Evolutionary conservation across 2,329 filamentous ascomycete species (phyloP).

Genomic region (Stachybotrys echinatus): DNA sequence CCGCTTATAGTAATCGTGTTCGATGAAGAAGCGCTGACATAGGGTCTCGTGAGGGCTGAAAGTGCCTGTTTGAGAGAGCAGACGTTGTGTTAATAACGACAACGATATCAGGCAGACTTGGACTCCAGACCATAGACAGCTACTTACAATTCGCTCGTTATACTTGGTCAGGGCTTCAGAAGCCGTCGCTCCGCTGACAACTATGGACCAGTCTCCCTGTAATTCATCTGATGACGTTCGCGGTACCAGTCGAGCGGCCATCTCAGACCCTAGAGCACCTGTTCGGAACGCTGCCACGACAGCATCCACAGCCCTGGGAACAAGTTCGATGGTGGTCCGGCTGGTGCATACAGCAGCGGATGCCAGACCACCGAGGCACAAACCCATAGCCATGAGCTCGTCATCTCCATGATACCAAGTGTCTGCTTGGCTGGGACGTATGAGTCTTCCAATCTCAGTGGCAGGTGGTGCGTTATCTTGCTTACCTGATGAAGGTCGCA

Average conservation of each 20-base stretch:
- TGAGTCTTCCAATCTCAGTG: too few relatives aligned
- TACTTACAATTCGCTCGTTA: conserved; percentile 1
- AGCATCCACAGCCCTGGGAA: conserved; percentile 5
- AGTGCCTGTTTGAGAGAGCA: background rate
- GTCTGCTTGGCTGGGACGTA: too few relatives aligned
- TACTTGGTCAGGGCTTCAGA: conserved; percentile 1
- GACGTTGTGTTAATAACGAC: too few relatives aligned
- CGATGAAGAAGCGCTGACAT: conserved; percentile 5
- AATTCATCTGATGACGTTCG: background rate
- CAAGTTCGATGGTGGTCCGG: conserved; percentile 3
- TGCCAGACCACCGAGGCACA: conserved; percentile 5
- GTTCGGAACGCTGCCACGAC: conserved; percentile 4
- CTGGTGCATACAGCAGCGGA: conserved; percentile 5
- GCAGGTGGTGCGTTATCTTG: background rate
- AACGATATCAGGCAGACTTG: too few relatives aligned
- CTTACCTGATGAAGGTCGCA: conserved; percentile 6
- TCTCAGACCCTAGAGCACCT: conserved; percentile 3
- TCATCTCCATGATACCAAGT: background rate
- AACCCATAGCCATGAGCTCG: background rate
- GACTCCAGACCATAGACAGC: background rate
- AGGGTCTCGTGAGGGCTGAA: conserved; percentile 3
- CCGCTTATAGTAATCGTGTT: conserved; percentile 6
- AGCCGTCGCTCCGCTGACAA: conserved; percentile 2
- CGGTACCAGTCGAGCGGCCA: background rate
- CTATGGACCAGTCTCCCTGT: conserved; percentile 1